A percentile compares a stretch with the other conserved stretches of the same genome.
These are phyloP conservation scores for Euphrasia confusa DNA, from an alignment of 257 asterid species.

Conservation along the genomic window DNA sequence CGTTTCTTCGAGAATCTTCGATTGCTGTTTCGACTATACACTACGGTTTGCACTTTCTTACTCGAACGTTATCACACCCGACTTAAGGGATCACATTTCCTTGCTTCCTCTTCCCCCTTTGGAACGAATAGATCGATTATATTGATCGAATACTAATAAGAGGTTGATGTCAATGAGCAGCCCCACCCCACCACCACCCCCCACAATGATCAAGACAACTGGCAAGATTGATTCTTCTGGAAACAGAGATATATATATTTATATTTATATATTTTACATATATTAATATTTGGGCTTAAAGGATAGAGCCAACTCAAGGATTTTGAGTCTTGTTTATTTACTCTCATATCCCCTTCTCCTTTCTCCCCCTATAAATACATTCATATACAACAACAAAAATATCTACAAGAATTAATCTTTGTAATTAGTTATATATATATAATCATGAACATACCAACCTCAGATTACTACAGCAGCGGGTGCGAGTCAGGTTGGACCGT, in stretches of 20 bases:
- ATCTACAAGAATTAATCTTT: neutral
- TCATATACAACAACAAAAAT: conserved; percentile 9
- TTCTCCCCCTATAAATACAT: conserved; percentile 32
- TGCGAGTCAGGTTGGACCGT: conserved; percentile 95
- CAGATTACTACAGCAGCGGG: conserved; percentile 70
- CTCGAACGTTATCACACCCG: too few species aligned
- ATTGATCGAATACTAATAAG: too few species aligned
- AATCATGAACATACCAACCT: conserved; percentile 55
- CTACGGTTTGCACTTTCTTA: too few species aligned
- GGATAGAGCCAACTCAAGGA: conserved; percentile 41
- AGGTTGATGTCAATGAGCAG: conserved; percentile 26
- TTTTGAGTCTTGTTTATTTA: conserved; percentile 27
- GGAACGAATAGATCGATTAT: neutral
- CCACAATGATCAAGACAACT: conserved; percentile 49
- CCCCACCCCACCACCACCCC: conserved; percentile 12
- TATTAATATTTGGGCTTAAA: conserved; percentile 31
- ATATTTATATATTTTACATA: conserved; percentile 18
- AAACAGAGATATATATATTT: conserved; percentile 27
- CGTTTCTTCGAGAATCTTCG: too few species aligned
- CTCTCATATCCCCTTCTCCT: conserved; percentile 20
- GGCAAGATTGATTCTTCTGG: conserved; percentile 70
- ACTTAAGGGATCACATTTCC: conserved; percentile 12
- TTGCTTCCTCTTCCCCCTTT: conserved; percentile 3
- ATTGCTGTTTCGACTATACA: too few species aligned
- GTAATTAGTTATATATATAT: too few species aligned